Percentiles rank a stretch among this genome's conserved stretches.
Conservation (phyloP, 164 flowering plant species). For the Annona cherimola region DNA sequence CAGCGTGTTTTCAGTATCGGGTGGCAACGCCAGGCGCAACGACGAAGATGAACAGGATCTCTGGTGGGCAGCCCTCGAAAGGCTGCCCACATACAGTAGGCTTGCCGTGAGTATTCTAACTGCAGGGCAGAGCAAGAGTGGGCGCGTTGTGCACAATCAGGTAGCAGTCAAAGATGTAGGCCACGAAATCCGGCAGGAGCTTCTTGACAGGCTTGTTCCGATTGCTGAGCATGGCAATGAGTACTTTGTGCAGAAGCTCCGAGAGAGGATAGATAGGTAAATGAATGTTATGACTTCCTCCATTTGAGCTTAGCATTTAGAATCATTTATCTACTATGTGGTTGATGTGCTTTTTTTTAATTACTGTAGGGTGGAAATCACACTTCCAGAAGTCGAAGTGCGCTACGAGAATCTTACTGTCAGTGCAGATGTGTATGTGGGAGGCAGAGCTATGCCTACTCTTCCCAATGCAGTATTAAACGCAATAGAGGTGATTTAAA, state of each 20-base stretch:
- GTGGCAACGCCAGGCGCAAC: conserved; percentile 14
- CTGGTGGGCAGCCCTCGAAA: conserved; percentile 67
- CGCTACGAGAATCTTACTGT: conserved; percentile 44
- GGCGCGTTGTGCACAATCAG: conserved; percentile 17
- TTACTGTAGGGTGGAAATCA: conserved; percentile 47
- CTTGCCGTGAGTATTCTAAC: conserved; percentile 32
- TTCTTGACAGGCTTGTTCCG: conserved; percentile 38
- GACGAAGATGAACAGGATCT: conserved; percentile 59
- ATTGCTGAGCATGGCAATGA: conserved; percentile 47
- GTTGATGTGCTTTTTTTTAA: not conserved
- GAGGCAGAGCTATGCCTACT: conserved; percentile 62
- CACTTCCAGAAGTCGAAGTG: conserved; percentile 53
- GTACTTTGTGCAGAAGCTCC: conserved; percentile 45
- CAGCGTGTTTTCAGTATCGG: conserved; percentile 13
- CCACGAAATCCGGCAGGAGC: conserved; percentile 24
- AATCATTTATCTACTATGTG: not conserved
- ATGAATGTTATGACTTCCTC: not conserved
- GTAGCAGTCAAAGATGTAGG: conserved; percentile 33
- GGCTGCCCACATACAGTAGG: conserved; percentile 49
- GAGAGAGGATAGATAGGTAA: conserved; percentile 33
- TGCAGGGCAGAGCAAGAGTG: conserved; percentile 18
- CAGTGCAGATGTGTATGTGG: conserved; percentile 51
- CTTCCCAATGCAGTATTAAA: conserved; percentile 44
- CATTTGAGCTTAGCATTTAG: not conserved
- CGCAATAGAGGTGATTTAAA: conserved; percentile 33